These are phyloP conservation scores for Hylodesmum podocarpum DNA, from an alignment of 306 rosid species.

Conservation along the genomic window DNA sequence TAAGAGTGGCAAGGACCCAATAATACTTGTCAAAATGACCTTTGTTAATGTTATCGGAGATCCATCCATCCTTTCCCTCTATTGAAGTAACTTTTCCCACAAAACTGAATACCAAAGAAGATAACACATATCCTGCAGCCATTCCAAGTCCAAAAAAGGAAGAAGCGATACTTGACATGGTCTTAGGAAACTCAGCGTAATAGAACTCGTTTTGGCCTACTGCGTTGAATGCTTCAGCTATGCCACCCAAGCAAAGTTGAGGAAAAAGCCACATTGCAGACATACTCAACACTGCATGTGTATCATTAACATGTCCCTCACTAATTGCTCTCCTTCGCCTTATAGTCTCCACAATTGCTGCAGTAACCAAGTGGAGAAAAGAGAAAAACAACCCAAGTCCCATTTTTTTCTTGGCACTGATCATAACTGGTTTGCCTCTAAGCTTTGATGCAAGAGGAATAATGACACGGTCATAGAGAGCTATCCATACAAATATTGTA, in stretches of 20 bases:
- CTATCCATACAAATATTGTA: conserved; percentile 46
- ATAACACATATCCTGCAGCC: conserved; percentile 49
- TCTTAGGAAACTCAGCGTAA: conserved; percentile 62
- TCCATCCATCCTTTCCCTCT: conserved; percentile 61
- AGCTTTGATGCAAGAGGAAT: conserved; percentile 60
- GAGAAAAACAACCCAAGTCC: conserved; percentile 57
- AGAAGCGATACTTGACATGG: conserved; percentile 64
- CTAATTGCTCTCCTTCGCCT: conserved; percentile 47
- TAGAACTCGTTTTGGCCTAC: conserved; percentile 70
- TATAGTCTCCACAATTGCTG: conserved; percentile 46
- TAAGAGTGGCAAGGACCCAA: conserved; percentile 50
- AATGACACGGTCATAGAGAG: conserved; percentile 51
- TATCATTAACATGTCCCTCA: conserved; percentile 33
- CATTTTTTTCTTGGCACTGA: conserved; percentile 50
- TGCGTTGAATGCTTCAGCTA: conserved; percentile 68
- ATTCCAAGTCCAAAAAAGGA: conserved; percentile 54
- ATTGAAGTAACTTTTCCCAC: conserved; percentile 46
- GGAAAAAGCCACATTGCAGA: conserved; percentile 74
- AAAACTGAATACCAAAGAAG: conserved; percentile 40
- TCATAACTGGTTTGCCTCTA: conserved; percentile 50
- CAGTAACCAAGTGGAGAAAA: conserved; percentile 41
- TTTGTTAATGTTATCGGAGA: conserved; percentile 51
- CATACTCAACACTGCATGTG: conserved; percentile 48
- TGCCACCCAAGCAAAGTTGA: conserved; percentile 51
- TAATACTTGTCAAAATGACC: conserved; percentile 58